Evolutionary conservation across 176 grass and related monocot species (phyloP).

Genomic region (maize (Zea mays)): DNA sequence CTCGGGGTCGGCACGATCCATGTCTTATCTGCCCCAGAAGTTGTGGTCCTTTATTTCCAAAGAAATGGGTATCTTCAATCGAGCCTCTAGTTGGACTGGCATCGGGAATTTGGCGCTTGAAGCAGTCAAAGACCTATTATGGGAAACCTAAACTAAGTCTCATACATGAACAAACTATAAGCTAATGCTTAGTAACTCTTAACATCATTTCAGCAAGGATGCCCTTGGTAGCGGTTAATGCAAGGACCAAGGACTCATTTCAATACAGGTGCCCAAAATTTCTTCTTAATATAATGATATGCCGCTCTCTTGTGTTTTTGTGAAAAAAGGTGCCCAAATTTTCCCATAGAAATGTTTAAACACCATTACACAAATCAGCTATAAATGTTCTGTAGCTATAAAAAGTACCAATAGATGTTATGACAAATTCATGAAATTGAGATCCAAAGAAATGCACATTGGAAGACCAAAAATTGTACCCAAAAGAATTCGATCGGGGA

Average conservation of each 20-base stretch:
- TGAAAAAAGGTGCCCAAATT: not conserved
- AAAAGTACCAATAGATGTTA: slow-evolving; percentile 1
- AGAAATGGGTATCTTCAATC: slow-evolving; percentile 69
- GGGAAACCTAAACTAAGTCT: too few relatives aligned
- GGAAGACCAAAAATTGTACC: slow-evolving; percentile 17
- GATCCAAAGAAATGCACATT: slow-evolving; percentile 16
- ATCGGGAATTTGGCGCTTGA: slow-evolving; percentile 88
- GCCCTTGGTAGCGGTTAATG: not conserved
- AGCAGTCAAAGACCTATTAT: slow-evolving; percentile 96
- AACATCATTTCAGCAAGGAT: slow-evolving; percentile 29
- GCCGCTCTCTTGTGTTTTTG: too few relatives aligned
- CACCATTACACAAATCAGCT: slow-evolving; percentile 26
- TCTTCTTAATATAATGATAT: too few relatives aligned
- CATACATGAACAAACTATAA: not conserved
- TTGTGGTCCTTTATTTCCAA: slow-evolving; percentile 77
- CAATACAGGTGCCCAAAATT: too few relatives aligned
- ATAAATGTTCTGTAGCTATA: not conserved
- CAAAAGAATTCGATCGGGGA: not conserved
- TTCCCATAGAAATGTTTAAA: slow-evolving; percentile 33
- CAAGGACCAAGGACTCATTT: not conserved
- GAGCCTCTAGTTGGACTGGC: slow-evolving; percentile 71
- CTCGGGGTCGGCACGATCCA: slow-evolving; percentile 91
- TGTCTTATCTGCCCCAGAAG: slow-evolving; percentile 96
- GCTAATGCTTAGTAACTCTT: slow-evolving; percentile 8
- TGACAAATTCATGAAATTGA: slow-evolving; percentile 16